These are phyloP conservation scores for Russula virescens DNA, from an alignment of 768 basidiomycete genomes.

Conservation along the genomic window DNA sequence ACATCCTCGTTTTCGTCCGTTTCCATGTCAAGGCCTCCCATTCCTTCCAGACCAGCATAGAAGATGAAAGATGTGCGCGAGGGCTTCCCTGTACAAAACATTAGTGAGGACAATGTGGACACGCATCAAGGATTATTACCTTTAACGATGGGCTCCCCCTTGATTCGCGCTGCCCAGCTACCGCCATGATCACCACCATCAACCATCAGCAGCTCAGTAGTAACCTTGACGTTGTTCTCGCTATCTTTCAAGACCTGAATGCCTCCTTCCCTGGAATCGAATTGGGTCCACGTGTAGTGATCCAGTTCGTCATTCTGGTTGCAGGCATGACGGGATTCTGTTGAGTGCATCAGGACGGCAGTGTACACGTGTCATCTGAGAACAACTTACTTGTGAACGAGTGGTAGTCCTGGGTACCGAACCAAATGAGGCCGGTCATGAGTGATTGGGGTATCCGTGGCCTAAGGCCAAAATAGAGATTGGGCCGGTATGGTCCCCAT, in stretches of 20 bases:
- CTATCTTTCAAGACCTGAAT: slow-evolving; percentile 79
- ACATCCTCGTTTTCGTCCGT: slow-evolving; percentile 73
- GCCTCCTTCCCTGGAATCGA: slow-evolving; percentile 81
- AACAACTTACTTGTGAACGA: slow-evolving; percentile 55
- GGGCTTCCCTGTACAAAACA: slow-evolving; percentile 31
- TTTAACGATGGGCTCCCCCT: slow-evolving; percentile 67
- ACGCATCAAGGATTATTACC: slow-evolving; percentile 37
- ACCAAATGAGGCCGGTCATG: slow-evolving; percentile 93
- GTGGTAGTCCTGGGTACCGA: slow-evolving; percentile 79
- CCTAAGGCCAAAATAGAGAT: slow-evolving; percentile 91
- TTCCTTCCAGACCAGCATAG: slow-evolving; percentile 82
- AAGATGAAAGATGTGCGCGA: slow-evolving; percentile 76
- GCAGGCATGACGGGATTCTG: slow-evolving; percentile 80
- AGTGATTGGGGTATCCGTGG: slow-evolving; percentile 84
- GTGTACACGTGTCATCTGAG: slow-evolving; percentile 7
- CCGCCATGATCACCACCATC: slow-evolving; percentile 77
- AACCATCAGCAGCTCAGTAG: slow-evolving; percentile 83
- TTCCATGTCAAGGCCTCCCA: slow-evolving; percentile 77
- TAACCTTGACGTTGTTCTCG: slow-evolving; percentile 78
- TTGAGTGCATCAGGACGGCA: slow-evolving; percentile 9
- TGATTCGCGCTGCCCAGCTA: slow-evolving; percentile 83
- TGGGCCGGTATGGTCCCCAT: slow-evolving; percentile 88
- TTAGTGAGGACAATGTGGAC: background rate
- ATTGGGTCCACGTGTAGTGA: slow-evolving; percentile 82
- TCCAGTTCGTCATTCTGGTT: slow-evolving; percentile 81